Base-by-base conservation (phyloP, 1,284 basidiomycete species). In the Heterobasidion annosum region DNA sequence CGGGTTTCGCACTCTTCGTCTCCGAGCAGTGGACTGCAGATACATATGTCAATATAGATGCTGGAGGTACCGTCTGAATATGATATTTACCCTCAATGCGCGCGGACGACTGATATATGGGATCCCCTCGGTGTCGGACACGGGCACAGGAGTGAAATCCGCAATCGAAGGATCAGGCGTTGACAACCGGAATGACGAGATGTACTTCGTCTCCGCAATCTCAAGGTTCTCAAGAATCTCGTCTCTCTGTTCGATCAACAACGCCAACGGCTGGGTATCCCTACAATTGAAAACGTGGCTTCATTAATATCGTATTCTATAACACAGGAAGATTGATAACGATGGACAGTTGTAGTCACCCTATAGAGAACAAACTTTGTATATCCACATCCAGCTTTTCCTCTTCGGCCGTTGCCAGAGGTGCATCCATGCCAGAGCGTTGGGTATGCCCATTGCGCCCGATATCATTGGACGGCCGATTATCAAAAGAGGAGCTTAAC, bases 151-250 rank as follows among this genome's bases (percentile, higher is more conserved):
- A 25, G 65, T 58, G 50, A 67, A 64, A 52, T 72, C 70, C 10
- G 64, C 62, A 13, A 73, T 62, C 12, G 73, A 73, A 8, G 82
- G 82, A 56, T 83, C 83, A 5, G 85, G 84, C 0, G 85, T 86
- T 0, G 80, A 78, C 8, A 85, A 70, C n/a, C 79, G 72, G 72
- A 91, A 90, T 0, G 85, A 88, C 51, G 74, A 73, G 60, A 92
- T 88, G 63, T 91, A 91, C 62, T 76, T 78, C 6, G 85, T 79
- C 69, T 91, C 89, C 2, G 87, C 85, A 50, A 83, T 77, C 69
- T 93, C 89, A 8, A 93, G 75, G 56, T 85, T 80, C 58, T 89
- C 80, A 19, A 92, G 70, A 18, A 90, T 82, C 60, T 79, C 75
- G 57, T 87, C 85, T 25, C 90, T 76, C 65, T 90, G 82, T 33